A percentile compares a stretch with the other conserved stretches of the same genome.
Evolutionary conservation across 148 eudicot genomes (phyloP).

Genomic region (Silene uniflora): DNA sequence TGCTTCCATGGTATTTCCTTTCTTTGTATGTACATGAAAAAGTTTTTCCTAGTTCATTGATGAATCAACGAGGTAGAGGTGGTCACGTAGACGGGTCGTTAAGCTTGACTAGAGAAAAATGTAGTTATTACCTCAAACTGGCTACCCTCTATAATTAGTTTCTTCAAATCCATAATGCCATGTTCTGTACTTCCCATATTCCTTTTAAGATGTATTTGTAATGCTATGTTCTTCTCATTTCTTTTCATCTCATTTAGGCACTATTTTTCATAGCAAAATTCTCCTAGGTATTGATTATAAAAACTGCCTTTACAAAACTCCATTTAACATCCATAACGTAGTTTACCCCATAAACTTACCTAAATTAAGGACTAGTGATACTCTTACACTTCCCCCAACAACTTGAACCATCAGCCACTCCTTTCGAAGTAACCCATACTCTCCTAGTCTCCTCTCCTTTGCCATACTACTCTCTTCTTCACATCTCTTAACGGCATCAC

Average conservation of each 20-base stretch:
- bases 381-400: no score
- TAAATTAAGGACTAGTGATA: no score
- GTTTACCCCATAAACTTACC: background rate
- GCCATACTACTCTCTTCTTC: background rate
- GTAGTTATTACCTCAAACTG: background rate
- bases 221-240: no score
- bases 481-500: background rate
- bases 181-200: no score
- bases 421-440: no score
- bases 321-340: background rate
- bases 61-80: background rate
- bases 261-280: no score
- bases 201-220: no score
- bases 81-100: background rate
- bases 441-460: background rate
- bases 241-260: no score
- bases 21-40: background rate
- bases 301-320: background rate
- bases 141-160: background rate
- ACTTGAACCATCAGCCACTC: no score
- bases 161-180: no score
- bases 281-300: no score
- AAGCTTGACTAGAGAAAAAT: background rate
- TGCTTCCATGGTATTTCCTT: background rate
- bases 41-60: background rate